A percentile compares a stretch with the other conserved stretches of the same genome.
These are phyloP conservation scores for Stipa capillata DNA, from an alignment of 176 grass and related monocot species.

Conservation along the genomic window DNA sequence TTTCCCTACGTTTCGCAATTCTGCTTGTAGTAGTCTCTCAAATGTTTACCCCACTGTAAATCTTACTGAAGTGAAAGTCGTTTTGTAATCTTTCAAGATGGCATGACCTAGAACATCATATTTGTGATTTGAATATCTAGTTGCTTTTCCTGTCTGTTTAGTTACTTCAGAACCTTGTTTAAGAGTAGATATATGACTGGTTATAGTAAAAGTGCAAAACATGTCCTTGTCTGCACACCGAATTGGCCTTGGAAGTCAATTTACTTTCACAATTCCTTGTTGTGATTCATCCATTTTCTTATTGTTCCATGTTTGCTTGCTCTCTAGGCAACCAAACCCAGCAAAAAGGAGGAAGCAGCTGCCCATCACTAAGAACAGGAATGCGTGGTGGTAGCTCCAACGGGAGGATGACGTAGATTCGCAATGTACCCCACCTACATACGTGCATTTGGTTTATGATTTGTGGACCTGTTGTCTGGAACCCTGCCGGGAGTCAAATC, in stretches of 20 bases:
- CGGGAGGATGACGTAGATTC: not conserved
- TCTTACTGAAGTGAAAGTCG: too few relatives aligned
- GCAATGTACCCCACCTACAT: not conserved
- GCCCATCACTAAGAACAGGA: constrained; percentile 37
- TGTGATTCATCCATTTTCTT: not conserved
- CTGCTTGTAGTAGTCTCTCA: too few relatives aligned
- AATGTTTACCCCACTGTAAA: too few relatives aligned
- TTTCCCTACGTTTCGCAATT: not conserved
- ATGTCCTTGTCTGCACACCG: not conserved
- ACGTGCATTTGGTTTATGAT: constrained; percentile 7
- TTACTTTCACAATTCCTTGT: not conserved
- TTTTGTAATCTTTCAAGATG: not conserved
- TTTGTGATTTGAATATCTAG: not conserved
- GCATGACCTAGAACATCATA: not conserved
- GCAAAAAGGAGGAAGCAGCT: constrained; percentile 42
- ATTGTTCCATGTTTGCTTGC: not conserved
- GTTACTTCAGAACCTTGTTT: not conserved
- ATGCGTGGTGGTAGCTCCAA: not conserved
- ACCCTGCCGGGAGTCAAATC: not conserved
- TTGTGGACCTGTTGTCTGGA: not conserved
- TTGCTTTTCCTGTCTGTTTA: not conserved
- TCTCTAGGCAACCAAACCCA: constrained; percentile 34
- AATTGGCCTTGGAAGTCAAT: not conserved
- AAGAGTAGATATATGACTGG: not conserved
- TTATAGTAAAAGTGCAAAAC: not conserved